Base-by-base conservation (phyloP, 108 stramenopile species). In the Skeletonema tropicum region DNA sequence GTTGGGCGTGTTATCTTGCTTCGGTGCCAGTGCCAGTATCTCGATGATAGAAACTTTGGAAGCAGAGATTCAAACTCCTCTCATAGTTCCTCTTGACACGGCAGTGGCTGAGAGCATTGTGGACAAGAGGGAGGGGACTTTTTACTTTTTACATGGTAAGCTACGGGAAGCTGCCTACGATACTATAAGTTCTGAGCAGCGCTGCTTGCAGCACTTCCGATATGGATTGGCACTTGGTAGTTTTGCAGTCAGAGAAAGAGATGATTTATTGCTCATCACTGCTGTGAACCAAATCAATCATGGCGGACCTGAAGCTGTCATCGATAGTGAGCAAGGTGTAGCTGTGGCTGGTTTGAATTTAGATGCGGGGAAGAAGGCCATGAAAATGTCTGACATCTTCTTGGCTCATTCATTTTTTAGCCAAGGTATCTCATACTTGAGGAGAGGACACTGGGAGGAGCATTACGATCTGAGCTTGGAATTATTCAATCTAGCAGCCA, bases 381-480 rank as follows among this genome's bases (percentile, higher is more conserved):
- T 35, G 35, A 35, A 35, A 8, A 35, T 35, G 35, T 35, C 35
- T 6, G 35, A 35, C 35, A 6, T 35, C 35, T 35, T 35, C 6
- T 35, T 0, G 8, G 35, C 35, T 6, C 35, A 35, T 35, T 35
- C 35, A 35, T 35, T 35, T 8, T 35, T 35, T 35, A 39, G 63
- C 46, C 13, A 64, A 26, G 76, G 70, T 2, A 71, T 71, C 6
- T 6, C 6, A 17, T 66, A 64, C 21, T 31, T 77, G 7, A n/a
- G 9, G 6, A 17, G 25, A 45, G 57, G 66, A 32, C 76, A 77
- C 58, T 77, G 76, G 76, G 7, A 71, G 17, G 13, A 71, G 12
- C 62, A 77, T 19, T 77, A 76, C 36, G 39, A 45, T 1, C 25
- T 76, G n/a, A 76, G 76, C 33, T 62, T 76, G 23, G 60, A 70